Percentiles rank a stretch among this genome's conserved stretches.
These are phyloP conservation scores for Eucalyptus cladocalyx DNA, from an alignment of 345 rosid genomes.

Conservation along the genomic window DNA sequence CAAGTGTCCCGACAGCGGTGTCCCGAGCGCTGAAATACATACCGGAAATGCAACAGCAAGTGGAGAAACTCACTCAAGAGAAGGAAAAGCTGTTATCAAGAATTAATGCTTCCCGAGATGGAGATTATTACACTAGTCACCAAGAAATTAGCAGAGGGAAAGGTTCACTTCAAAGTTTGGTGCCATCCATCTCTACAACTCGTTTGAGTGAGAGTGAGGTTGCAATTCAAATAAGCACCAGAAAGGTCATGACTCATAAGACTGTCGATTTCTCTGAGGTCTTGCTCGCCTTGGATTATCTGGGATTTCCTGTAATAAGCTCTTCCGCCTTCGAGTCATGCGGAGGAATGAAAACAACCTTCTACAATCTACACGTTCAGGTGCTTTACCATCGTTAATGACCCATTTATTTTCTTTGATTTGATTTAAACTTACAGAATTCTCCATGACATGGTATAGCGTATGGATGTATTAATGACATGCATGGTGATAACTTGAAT, in stretches of 20 bases:
- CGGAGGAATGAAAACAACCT: slow-evolving; percentile 13
- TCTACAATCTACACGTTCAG: slow-evolving; percentile 54
- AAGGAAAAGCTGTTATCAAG: slow-evolving; percentile 15
- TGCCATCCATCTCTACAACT: slow-evolving; percentile 1
- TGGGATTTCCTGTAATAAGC: slow-evolving; percentile 23
- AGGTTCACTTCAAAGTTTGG: neutral
- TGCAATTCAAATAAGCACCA: slow-evolving; percentile 25
- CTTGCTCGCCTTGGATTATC: slow-evolving; percentile 27
- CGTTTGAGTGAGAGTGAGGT: slow-evolving; percentile 34
- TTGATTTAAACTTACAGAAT: neutral
- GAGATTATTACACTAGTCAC: neutral
- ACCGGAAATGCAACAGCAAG: slow-evolving; percentile 19
- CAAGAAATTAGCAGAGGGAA: neutral
- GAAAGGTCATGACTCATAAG: neutral
- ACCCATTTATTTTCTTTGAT: neutral
- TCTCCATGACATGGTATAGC: neutral
- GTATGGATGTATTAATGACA: neutral
- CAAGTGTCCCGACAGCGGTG: slow-evolving; percentile 21
- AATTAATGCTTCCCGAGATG: neutral
- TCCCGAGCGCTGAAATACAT: slow-evolving; percentile 19
- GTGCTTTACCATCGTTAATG: slow-evolving; percentile 1
- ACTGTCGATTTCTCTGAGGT: slow-evolving; percentile 19
- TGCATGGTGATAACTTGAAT: neutral
- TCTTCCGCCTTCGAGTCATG: slow-evolving; percentile 43
- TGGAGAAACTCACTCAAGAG: slow-evolving; percentile 4